These are phyloP conservation scores for Pelargonium cotyledonis DNA, from an alignment of 441 rosid genomes.

Conservation along the genomic window DNA sequence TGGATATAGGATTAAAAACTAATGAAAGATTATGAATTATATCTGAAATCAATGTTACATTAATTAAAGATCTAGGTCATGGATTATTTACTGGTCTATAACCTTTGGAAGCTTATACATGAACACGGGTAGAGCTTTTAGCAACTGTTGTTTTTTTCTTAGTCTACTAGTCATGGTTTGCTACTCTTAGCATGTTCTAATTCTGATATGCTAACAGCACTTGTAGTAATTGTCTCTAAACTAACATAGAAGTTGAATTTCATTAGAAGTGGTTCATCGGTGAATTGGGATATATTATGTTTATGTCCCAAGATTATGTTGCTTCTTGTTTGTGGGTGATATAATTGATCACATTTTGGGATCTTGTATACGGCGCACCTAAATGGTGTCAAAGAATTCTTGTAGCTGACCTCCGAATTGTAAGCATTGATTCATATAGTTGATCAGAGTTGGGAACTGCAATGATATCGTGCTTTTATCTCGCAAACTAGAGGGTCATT, in stretches of 20 bases:
- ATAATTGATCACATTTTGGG: not conserved
- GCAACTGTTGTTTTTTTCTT: too few relatives aligned
- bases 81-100: too few relatives aligned
- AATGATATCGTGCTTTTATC: too few relatives aligned
- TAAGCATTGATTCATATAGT: not conserved
- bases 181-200: too few relatives aligned
- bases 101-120: too few relatives aligned
- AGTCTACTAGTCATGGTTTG: too few relatives aligned
- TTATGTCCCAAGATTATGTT: not conserved
- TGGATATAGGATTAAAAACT: too few relatives aligned
- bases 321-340: not conserved
- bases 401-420: not conserved
- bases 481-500: not conserved
- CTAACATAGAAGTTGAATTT: not conserved
- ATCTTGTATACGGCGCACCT: not conserved
- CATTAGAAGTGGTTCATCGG: not conserved
- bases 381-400: not conserved
- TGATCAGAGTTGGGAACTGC: not conserved
- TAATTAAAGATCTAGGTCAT: too few relatives aligned
- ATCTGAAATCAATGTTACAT: too few relatives aligned
- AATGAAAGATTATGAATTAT: too few relatives aligned
- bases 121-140: too few relatives aligned
- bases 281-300: not conserved
- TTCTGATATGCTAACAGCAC: too few relatives aligned
- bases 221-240: not conserved